These are phyloP conservation scores for Jamesozyma rosinii DNA, from an alignment of 805 yeast species.

Conservation along the genomic window DNA sequence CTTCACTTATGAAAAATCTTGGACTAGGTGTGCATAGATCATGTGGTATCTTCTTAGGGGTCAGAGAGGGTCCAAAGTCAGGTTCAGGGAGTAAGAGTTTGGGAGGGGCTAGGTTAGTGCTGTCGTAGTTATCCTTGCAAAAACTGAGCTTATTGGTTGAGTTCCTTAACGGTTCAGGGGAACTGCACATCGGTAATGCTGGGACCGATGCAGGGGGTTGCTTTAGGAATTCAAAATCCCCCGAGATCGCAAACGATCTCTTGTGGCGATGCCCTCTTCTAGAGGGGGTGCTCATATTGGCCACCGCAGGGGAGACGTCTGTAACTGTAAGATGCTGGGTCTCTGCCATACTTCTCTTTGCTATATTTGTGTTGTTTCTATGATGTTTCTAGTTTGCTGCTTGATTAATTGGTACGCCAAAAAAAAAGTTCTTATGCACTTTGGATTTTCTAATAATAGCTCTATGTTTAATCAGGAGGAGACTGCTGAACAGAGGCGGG, in stretches of 20 bases:
- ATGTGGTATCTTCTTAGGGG: constrained; percentile 5
- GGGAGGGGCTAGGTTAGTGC: not conserved
- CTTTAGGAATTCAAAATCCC: constrained; percentile 57
- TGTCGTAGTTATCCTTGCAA: not conserved
- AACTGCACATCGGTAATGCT: constrained; percentile 1
- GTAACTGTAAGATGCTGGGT: constrained; percentile 14
- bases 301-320: constrained; percentile 8
- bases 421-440: too few species aligned
- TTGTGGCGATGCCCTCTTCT: constrained; percentile 66
- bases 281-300: constrained; percentile 21
- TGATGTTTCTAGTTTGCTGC: too few species aligned
- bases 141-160: not conserved
- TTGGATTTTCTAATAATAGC: too few species aligned
- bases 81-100: not conserved
- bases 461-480: too few species aligned
- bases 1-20: constrained; percentile 27
- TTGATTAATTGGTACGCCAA: too few species aligned
- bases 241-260: constrained; percentile 81
- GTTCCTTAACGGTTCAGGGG: not conserved
- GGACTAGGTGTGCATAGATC: constrained; percentile 16
- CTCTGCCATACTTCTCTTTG: constrained; percentile 7
- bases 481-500: too few species aligned
- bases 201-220: constrained; percentile 12
- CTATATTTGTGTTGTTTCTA: not conserved
- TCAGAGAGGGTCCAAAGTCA: not conserved